A percentile compares a stretch with the other conserved stretches of the same genome.
Evolutionary conservation across 2,329 filamentous ascomycete genomes (phyloP).

Genomic region (Fusarium devonianum): DNA sequence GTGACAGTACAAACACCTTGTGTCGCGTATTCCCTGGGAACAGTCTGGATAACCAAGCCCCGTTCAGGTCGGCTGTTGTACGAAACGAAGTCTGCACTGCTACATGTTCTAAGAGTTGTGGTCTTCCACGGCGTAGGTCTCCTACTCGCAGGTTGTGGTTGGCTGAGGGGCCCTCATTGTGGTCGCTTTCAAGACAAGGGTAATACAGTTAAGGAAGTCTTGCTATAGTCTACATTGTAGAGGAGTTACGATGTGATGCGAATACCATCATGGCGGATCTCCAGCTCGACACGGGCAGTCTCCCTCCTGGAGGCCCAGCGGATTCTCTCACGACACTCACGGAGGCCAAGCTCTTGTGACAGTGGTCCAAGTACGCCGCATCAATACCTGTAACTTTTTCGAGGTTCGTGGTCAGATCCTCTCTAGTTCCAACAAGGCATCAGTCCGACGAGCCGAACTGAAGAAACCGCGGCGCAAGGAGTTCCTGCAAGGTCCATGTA

Average conservation of each 20-base stretch:
- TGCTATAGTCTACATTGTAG: background rate
- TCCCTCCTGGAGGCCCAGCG: conserved; percentile 6
- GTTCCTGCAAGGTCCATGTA: background rate
- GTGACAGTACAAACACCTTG: too few relatives aligned
- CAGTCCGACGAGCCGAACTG: background rate
- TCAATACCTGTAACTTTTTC: background rate
- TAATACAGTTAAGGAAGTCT: background rate
- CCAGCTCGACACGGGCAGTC: conserved; percentile 2
- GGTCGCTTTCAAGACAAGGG: background rate
- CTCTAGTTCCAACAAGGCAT: background rate
- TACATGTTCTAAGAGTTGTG: too few relatives aligned
- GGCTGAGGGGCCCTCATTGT: too few relatives aligned
- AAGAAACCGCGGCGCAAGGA: background rate
- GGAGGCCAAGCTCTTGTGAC: background rate
- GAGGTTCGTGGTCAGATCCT: background rate
- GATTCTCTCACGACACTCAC: conserved; percentile 13
- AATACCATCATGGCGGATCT: background rate
- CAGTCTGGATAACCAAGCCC: too few relatives aligned
- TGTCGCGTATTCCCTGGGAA: too few relatives aligned
- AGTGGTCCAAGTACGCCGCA: background rate
- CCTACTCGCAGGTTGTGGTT: background rate
- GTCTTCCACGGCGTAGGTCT: too few relatives aligned
- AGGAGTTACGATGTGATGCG: background rate
- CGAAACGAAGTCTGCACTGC: too few relatives aligned
- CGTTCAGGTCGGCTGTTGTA: too few relatives aligned